Base-by-base conservation (phyloP, 208 protist species). In the Wallacemonas rigidus region DNA sequence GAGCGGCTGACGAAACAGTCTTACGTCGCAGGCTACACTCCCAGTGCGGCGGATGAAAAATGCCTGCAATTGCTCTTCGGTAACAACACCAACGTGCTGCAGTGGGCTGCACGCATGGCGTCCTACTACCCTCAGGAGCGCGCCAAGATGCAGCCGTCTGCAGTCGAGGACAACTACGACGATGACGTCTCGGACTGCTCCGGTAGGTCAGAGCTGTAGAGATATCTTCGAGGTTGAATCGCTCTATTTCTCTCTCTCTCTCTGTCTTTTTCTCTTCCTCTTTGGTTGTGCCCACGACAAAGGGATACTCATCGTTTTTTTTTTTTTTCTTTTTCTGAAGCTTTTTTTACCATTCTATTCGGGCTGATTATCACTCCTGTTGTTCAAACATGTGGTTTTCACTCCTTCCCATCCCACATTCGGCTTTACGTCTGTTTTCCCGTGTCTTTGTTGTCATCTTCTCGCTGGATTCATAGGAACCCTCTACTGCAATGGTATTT, bases 71-170 rank as follows among this genome's bases (percentile, higher is more conserved):
- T 82, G 54, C 60, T 89, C 12, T 89, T 90, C 67, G 88, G 85
- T 36, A 71, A 83, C 54, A 89, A 90, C 75, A 36, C 55, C 47
- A 81, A 85, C 43, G 79, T 83, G 2, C 54, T 84, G 7, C 85
- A 90, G 79, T 93, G 88, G 85, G 83, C 75, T 1, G 76, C 85
- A 1, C 88, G 83, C 58, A 93, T 93, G 85, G 76, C 88, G 6
- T 82, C 88, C 6, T 93, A 89, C 74, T 84, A 88, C 74, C 81
- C 79, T 2, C 78, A 65, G 41, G 88, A 90, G 75, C 79, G 88
- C 40, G 69, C 58, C 0, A 69, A 83, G 67, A 87, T 88, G 74
- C 9, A 64, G 50, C 57, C 67, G 0, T 58, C 50, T 7, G 58
- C 68, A 0, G 40, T 2, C n/a, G 51, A 72, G 14, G 65, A 73